Conservation (phyloP, 495 filamentous ascomycete genomes). For the Penicillium malachiteum region DNA sequence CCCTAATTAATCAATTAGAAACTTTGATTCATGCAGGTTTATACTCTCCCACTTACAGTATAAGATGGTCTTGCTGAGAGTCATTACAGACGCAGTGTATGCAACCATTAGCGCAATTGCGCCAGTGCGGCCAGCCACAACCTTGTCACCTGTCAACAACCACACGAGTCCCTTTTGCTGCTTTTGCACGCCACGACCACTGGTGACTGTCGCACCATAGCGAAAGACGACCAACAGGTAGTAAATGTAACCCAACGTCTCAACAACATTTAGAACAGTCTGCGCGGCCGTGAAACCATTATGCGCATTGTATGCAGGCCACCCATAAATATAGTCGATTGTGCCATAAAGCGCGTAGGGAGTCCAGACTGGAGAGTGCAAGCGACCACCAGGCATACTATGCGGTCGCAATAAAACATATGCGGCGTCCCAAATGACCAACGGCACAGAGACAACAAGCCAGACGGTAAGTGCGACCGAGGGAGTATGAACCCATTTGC, state of each 20-base stretch:
- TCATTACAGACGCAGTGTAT: constrained; percentile 73
- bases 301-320: constrained; percentile 65
- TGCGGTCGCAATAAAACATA: constrained; percentile 82
- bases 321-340: constrained; percentile 84
- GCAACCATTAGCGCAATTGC: constrained; percentile 65
- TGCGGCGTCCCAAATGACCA: constrained; percentile 78
- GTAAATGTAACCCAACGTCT: constrained; percentile 65
- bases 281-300: constrained; percentile 85
- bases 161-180: constrained; percentile 35
- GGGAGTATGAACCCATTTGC: constrained; percentile 66
- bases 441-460: constrained; percentile 74
- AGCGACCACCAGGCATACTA: constrained; percentile 74
- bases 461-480: constrained; percentile 64
- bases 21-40: neutral
- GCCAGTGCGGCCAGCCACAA: constrained; percentile 57
- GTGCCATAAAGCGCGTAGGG: constrained; percentile 81
- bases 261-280: constrained; percentile 67
- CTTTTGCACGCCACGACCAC: constrained; percentile 34
- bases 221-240: constrained; percentile 65
- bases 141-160: constrained; percentile 48
- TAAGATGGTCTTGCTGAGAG: constrained; percentile 80
- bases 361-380: constrained; percentile 73
- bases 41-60: constrained; percentile 62
- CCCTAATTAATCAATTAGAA: constrained; percentile 45
- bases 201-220: constrained; percentile 39